A percentile compares a stretch with the other conserved stretches of the same genome.
Evolutionary conservation across 2,329 filamentous ascomycete species (phyloP).

Genomic region (Paramyrothecium sp.): DNA sequence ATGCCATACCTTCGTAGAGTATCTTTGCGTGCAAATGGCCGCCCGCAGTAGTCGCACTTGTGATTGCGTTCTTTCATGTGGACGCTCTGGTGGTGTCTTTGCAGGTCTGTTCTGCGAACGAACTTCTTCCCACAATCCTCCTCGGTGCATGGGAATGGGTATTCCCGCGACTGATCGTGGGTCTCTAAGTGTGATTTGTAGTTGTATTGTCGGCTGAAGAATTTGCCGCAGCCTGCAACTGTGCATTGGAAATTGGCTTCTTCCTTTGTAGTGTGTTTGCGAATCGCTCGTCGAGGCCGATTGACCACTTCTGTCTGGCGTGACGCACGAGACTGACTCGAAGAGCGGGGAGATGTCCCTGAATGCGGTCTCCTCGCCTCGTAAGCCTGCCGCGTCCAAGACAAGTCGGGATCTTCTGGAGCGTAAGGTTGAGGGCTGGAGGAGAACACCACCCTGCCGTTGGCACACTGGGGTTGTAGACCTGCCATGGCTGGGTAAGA

Average conservation of each 20-base stretch:
- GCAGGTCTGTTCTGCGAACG: constrained; percentile 78
- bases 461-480: not conserved
- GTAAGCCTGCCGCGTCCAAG: constrained; percentile 16
- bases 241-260: constrained; percentile 72
- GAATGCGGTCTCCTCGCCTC: no score
- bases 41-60: constrained; percentile 68
- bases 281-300: constrained; percentile 34
- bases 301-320: not conserved
- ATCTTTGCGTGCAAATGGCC: constrained; percentile 76
- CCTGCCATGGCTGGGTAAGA: not conserved
- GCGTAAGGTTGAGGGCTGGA: not conserved
- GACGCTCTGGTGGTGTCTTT: constrained; percentile 61
- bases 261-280: constrained; percentile 61
- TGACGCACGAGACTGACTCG: no score
- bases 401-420: constrained; percentile 5
- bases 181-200: constrained; percentile 84
- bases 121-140: constrained; percentile 71
- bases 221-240: constrained; percentile 68
- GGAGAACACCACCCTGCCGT: not conserved
- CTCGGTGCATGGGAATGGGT: constrained; percentile 66
- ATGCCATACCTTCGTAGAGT: constrained; percentile 69
- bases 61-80: constrained; percentile 72
- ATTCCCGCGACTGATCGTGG: constrained; percentile 71
- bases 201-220: constrained; percentile 83
- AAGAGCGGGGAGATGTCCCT: no score